Conservation (phyloP, 2,329 filamentous ascomycete species). For the Cercospora canescens region DNA sequence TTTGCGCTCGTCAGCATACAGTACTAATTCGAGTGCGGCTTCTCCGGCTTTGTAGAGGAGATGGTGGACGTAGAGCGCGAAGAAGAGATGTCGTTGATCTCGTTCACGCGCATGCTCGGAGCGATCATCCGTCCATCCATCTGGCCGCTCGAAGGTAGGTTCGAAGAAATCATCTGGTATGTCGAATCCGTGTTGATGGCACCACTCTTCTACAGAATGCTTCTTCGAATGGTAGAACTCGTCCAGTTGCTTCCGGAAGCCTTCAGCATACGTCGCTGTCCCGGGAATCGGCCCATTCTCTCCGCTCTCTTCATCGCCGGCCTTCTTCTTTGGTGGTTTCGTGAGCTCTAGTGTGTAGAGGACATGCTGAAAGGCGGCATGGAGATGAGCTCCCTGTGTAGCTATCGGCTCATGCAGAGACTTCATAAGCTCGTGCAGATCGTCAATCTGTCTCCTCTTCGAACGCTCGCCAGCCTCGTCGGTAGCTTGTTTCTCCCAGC, state of each 20-base stretch:
- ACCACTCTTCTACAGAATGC: constrained; percentile 59
- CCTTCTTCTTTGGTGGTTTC: constrained; percentile 34
- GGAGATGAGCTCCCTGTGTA: constrained; percentile 61
- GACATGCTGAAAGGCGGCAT: constrained; percentile 66
- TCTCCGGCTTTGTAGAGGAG: constrained; percentile 60
- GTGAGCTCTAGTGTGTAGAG: constrained; percentile 56
- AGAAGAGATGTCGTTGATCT: constrained; percentile 67
- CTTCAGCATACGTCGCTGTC: constrained; percentile 56
- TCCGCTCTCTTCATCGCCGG: constrained; percentile 40
- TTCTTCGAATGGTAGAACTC: constrained; percentile 56
- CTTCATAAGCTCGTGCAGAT: constrained; percentile 67
- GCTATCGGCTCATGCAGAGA: constrained; percentile 68
- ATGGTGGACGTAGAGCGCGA: constrained; percentile 72
- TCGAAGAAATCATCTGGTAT: constrained; percentile 55
- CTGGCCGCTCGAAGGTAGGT: constrained; percentile 50
- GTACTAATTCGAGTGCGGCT: constrained; percentile 63
- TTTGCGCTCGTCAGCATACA: constrained; percentile 66
- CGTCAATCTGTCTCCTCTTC: constrained; percentile 28
- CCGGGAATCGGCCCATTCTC: constrained; percentile 54
- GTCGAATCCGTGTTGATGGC: constrained; percentile 48
- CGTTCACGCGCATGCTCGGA: constrained; percentile 63
- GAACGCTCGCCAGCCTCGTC: constrained; percentile 20
- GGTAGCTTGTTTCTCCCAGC: constrained; percentile 42
- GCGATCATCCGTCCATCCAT: constrained; percentile 24
- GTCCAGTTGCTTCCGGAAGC: constrained; percentile 55